A percentile compares a stretch with the other conserved stretches of the same genome.
These are phyloP conservation scores for Saksenaea vasiformis DNA, from an alignment of 371 early-diverging fungal species.

Conservation along the genomic window DNA sequence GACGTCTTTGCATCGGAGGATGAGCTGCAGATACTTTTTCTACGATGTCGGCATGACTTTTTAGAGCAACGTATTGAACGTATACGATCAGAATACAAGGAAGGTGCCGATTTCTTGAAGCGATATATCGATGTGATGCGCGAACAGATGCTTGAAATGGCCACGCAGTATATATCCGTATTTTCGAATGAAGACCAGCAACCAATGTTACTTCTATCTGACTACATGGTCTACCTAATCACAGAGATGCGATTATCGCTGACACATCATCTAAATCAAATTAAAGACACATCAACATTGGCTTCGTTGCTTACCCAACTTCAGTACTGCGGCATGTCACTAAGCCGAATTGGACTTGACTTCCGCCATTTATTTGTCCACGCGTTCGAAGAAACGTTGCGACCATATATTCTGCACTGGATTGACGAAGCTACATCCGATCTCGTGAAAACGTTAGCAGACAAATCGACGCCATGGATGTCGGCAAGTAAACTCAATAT, in stretches of 20 bases:
- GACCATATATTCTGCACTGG: constrained; percentile 53
- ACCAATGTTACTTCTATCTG: constrained; percentile 44
- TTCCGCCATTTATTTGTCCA: constrained; percentile 66
- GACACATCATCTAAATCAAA: constrained; percentile 43
- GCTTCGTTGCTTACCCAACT: constrained; percentile 72
- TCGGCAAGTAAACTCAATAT: constrained; percentile 21
- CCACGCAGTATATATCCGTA: constrained; percentile 80
- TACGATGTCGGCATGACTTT: constrained; percentile 71
- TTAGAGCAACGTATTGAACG: constrained; percentile 56
- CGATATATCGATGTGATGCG: constrained; percentile 76
- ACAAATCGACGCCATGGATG: constrained; percentile 55
- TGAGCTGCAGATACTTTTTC: constrained; percentile 73
- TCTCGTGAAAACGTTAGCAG: constrained; percentile 37
- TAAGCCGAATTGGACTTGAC: constrained; percentile 81
- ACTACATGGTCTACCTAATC: constrained; percentile 55
- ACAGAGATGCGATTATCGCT: constrained; percentile 37
- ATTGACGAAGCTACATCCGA: constrained; percentile 53
- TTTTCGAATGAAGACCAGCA: constrained; percentile 62
- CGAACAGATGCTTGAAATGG: constrained; percentile 81
- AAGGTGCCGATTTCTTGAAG: constrained; percentile 69
- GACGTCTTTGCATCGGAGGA: constrained; percentile 69
- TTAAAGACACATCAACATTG: constrained; percentile 66
- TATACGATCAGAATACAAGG: constrained; percentile 33
- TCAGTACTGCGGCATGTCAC: constrained; percentile 84
- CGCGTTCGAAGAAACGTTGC: constrained; percentile 66